A percentile compares a stretch with the other conserved stretches of the same genome.
Evolutionary conservation across 2,329 filamentous ascomycete genomes (phyloP).

Genomic region (Cladobotryum mycophilum): DNA sequence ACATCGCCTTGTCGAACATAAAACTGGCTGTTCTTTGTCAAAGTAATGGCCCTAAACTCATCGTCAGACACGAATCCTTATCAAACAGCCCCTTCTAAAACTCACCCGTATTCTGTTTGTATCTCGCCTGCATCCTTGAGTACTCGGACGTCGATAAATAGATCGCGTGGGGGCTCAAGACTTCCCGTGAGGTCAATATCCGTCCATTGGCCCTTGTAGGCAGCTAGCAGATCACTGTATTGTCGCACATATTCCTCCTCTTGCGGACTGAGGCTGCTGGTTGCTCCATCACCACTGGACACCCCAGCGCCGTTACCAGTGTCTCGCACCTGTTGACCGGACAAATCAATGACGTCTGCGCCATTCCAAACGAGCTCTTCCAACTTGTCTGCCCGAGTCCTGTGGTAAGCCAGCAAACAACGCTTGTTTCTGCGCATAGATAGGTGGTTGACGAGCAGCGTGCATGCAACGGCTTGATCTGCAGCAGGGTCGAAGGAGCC

Average conservation of each 20-base stretch:
- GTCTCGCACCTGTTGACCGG: constrained; percentile 48
- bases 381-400: constrained; percentile 81
- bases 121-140: constrained; percentile 97
- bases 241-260: constrained; percentile 94
- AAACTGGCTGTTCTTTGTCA: constrained; percentile 98
- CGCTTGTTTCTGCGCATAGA: constrained; percentile 95
- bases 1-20: constrained; percentile 95
- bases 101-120: constrained; percentile 96
- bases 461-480: constrained; percentile 79
- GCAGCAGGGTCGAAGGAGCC: constrained; percentile 78
- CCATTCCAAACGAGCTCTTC: constrained; percentile 93
- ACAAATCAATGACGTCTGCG: constrained; percentile 69
- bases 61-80: constrained; percentile 14
- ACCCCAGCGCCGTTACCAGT: constrained; percentile 25
- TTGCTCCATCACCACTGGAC: constrained; percentile 43
- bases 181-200: constrained; percentile 94
- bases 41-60: constrained; percentile 69
- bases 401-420: constrained; percentile 89
- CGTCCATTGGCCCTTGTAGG: constrained; percentile 97
- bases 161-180: constrained; percentile 84
- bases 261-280: constrained; percentile 83
- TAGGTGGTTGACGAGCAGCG: constrained; percentile 85
- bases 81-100: constrained; percentile 15
- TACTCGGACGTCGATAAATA: constrained; percentile 95
- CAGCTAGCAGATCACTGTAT: constrained; percentile 87